Percentiles rank a stretch among this genome's conserved stretches.
phyloP scores from a whole-genome alignment of 768 basidiomycete species.

The Dentipellis sp. region DNA sequence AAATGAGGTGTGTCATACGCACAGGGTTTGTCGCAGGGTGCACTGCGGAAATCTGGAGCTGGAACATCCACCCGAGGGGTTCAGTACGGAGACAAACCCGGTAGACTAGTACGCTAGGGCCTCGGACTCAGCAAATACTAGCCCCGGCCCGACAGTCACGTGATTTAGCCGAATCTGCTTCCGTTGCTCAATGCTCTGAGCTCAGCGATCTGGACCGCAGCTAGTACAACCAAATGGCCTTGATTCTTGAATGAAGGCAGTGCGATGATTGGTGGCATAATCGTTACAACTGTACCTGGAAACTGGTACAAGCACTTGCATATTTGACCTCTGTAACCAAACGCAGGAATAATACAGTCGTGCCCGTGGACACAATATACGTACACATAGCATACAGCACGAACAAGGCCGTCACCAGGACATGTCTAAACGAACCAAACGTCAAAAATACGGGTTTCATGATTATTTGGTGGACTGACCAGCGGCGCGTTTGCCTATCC shows the following conservation, averaged over 20 bases:
- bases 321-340: background rate
- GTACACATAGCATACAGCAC: background rate
- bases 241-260: no score
- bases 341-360: background rate
- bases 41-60: background rate
- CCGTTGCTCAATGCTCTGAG: no score
- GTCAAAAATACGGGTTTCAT: background rate
- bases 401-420: conserved; percentile 6
- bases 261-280: no score
- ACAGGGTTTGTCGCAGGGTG: background rate
- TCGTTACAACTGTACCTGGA: no score
- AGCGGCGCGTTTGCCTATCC: conserved; percentile 37
- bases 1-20: background rate
- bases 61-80: background rate
- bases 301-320: background rate
- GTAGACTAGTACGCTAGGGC: no score
- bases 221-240: no score
- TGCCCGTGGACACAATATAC: no score
- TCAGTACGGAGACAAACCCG: no score
- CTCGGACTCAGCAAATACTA: no score
- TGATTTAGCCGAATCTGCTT: no score
- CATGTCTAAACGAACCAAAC: conserved; percentile 5
- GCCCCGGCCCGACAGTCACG: no score
- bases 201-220: no score
- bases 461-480: conserved; percentile 18